Evolutionary conservation across 768 basidiomycete genomes (phyloP).

Genomic region (Pleurotus ostreatus): DNA sequence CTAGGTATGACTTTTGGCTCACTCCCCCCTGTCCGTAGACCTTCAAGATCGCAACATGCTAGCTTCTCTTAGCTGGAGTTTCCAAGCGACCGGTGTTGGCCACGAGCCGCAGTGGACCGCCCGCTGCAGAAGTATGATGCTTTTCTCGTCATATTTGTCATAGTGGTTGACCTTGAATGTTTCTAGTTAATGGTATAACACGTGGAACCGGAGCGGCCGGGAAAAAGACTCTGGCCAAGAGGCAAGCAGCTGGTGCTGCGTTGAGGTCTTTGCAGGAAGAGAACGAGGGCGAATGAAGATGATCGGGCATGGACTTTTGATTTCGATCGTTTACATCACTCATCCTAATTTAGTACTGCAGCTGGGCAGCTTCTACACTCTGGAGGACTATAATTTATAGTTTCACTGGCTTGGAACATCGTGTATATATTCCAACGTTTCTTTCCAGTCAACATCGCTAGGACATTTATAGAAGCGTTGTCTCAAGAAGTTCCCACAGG

Average conservation of each 20-base stretch:
- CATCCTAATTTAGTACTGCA: background rate
- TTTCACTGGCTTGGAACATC: constrained; percentile 2
- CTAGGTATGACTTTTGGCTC: background rate
- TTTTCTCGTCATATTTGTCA: constrained; percentile 7
- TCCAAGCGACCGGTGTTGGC: constrained; percentile 37
- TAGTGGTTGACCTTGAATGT: constrained; percentile 10
- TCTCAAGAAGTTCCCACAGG: background rate
- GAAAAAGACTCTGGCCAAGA: constrained; percentile 47
- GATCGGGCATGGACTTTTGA: background rate
- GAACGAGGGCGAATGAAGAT: background rate
- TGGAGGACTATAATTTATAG: background rate
- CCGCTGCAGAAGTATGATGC: constrained; percentile 50
- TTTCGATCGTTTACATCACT: background rate
- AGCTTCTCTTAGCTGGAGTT: constrained; percentile 51
- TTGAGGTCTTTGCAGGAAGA: constrained; percentile 30
- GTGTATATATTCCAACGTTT: constrained; percentile 6
- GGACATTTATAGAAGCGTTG: background rate
- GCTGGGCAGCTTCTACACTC: background rate
- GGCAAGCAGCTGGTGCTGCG: constrained; percentile 43
- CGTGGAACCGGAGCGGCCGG: constrained; percentile 46
- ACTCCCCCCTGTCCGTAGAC: constrained; percentile 30
- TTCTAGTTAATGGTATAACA: constrained; percentile 45
- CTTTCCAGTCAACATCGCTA: background rate
- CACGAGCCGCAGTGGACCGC: constrained; percentile 52
- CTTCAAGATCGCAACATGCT: constrained; percentile 43